Conservation (phyloP, 2,329 filamentous ascomycete genomes). For the Nigrospora oryzae region DNA sequence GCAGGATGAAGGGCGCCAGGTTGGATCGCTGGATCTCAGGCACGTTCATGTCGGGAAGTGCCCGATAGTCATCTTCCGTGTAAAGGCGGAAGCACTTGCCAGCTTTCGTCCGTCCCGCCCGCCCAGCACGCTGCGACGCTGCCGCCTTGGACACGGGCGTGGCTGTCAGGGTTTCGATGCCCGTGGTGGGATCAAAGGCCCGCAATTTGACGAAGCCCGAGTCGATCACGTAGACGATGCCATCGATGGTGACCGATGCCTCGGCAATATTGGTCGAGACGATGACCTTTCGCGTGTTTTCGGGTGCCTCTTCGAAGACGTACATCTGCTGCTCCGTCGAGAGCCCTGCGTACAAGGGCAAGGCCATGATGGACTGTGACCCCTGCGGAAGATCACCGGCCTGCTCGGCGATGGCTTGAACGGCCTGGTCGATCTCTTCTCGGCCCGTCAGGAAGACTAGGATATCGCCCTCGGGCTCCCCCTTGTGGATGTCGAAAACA, state of each 20-base stretch:
- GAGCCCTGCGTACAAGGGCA: constrained; percentile 85
- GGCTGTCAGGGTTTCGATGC: constrained; percentile 79
- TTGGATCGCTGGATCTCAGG: constrained; percentile 93
- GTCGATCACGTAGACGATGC: constrained; percentile 86
- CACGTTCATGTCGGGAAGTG: constrained; percentile 62
- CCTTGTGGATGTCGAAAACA: constrained; percentile 78
- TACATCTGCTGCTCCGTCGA: constrained; percentile 90
- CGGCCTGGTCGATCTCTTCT: constrained; percentile 79
- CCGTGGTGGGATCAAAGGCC: constrained; percentile 73
- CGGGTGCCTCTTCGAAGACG: constrained; percentile 77
- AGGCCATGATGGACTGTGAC: constrained; percentile 52
- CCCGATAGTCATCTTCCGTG: constrained; percentile 63
- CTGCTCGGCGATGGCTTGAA: constrained; percentile 72
- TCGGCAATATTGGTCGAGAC: constrained; percentile 95
- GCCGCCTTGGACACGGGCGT: constrained; percentile 83
- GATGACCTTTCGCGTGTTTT: constrained; percentile 82
- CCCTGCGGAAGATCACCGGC: constrained; percentile 53
- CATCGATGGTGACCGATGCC: constrained; percentile 89
- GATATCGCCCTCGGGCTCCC: constrained; percentile 77
- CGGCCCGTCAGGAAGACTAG: constrained; percentile 86
- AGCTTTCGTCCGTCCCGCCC: constrained; percentile 79
- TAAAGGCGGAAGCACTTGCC: constrained; percentile 95
- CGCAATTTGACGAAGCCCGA: constrained; percentile 85
- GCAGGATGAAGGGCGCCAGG: constrained; percentile 77
- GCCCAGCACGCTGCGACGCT: constrained; percentile 82